Base-by-base conservation (phyloP, 345 rosid species). In the Corymbia maculata region DNA sequence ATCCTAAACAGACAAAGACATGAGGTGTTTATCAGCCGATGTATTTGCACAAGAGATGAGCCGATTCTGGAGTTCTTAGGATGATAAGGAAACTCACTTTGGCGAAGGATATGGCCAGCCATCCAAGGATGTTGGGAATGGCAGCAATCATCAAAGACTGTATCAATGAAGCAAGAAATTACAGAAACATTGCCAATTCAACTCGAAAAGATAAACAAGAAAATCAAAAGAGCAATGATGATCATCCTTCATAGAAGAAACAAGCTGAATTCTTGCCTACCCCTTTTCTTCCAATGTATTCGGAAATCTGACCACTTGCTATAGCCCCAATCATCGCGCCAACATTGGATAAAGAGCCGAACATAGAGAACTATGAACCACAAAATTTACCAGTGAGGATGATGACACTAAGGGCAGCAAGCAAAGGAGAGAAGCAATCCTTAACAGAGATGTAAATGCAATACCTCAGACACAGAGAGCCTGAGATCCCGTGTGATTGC, bases 241-340 rank as follows among this genome's bases (percentile, higher is more conserved):
- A 47, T 22, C 55, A 87, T 8, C 45, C 82, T 86, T 50, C 51
- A 52, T 85, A 47, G 85, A 44, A 79, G 24, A 61, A 75, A 52
- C 9, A 32, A 64, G 26, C 15, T 68, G 30, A 32, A 87, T 61
- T n/a, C 42, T 32, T 47, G 32, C 88, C 17, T 92, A 97, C 99
- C 98, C 99, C 99, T 96, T 98, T 98, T 88, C 99, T 90, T 68
- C 99, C 99, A 86, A 98, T 93, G 90, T 96, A 95, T 89, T 98
- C 99, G 0, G 99, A 92, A 80, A 97, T 97, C 94, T 98, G 99
- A 90, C 99, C 99, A 85, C 99, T 97, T 36, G 99, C 94, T 88
- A 98, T 97, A 45, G 99, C 99, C 79, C 99, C 99, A 87, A 98
- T 94, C 99, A 98, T 98, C 89, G 99, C 99, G 52, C 99, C 99